Percentiles rank a stretch among this genome's conserved stretches.
phyloP scores from a whole-genome alignment of 2,329 filamentous ascomycete species.

The Acarospora socialis region DNA sequence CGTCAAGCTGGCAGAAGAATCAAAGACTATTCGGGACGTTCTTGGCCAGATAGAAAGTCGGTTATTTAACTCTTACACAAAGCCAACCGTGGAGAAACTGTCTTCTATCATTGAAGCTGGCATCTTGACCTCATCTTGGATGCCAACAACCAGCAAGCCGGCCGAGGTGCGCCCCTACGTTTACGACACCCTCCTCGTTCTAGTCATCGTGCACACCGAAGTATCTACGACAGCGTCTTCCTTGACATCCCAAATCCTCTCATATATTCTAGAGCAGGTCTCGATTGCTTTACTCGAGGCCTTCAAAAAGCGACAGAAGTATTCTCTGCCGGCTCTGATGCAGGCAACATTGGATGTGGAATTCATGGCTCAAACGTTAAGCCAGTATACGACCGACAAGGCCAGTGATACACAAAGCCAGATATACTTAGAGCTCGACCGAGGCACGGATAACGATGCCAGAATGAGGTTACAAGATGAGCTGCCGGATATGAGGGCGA shows the following conservation, averaged over 20 bases:
- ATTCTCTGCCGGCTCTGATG: conserved; percentile 72
- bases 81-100: conserved; percentile 55
- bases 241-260: conserved; percentile 67
- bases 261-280: conserved; percentile 70
- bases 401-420: conserved; percentile 71
- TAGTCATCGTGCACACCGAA: conserved; percentile 86
- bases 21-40: conserved; percentile 80
- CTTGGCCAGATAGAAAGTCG: conserved; percentile 79
- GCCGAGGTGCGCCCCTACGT: conserved; percentile 74
- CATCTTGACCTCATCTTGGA: conserved; percentile 58
- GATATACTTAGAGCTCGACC: conserved; percentile 84
- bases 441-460: conserved; percentile 76
- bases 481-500: conserved; percentile 73
- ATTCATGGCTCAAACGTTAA: conserved; percentile 87
- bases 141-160: conserved; percentile 45
- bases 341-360: conserved; percentile 96
- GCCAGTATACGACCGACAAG: conserved; percentile 72
- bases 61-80: conserved; percentile 85
- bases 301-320: conserved; percentile 53
- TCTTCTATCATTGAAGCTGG: conserved; percentile 57
- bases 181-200: conserved; percentile 67
- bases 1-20: conserved; percentile 86
- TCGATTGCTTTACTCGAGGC: conserved; percentile 68
- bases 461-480: conserved; percentile 68
- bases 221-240: conserved; percentile 65